phyloP scores from a whole-genome alignment of 2,329 filamentous ascomycete species.

The Ustilaginoidea virens region DNA sequence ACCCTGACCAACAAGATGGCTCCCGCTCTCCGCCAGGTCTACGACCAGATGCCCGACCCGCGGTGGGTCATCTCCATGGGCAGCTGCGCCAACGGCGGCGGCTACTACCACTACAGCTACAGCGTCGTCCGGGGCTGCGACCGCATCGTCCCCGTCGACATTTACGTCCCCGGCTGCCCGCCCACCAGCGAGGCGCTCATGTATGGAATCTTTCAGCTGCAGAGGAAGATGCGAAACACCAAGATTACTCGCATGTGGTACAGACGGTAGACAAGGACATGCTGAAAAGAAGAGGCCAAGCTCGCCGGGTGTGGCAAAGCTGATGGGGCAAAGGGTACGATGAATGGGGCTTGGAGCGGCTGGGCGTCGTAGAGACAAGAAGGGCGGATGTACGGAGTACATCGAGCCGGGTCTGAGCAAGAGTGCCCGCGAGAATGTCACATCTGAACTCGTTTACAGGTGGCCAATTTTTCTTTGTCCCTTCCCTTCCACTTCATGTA shows the following conservation, averaged over 20 bases:
- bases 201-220: slow-evolving; percentile 59
- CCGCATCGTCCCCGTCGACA: slow-evolving; percentile 62
- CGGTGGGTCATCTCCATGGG: slow-evolving; percentile 78
- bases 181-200: slow-evolving; percentile 46
- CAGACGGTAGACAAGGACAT: slow-evolving; percentile 29
- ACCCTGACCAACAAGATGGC: slow-evolving; percentile 96
- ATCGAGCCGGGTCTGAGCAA: too few species aligned
- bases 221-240: slow-evolving; percentile 57
- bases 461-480: too few species aligned
- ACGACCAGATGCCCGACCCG: slow-evolving; percentile 91
- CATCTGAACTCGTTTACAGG: too few species aligned
- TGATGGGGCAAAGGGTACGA: background rate
- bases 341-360: too few species aligned
- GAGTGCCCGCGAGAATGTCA: too few species aligned
- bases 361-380: too few species aligned
- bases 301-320: background rate
- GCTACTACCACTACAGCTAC: slow-evolving; percentile 81
- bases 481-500: too few species aligned
- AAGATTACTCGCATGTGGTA: slow-evolving; percentile 43
- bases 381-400: too few species aligned
- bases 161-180: slow-evolving; percentile 65
- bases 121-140: slow-evolving; percentile 62
- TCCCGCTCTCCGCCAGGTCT: slow-evolving; percentile 74
- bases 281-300: background rate
- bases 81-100: slow-evolving; percentile 69